phyloP scores from a whole-genome alignment of 75 land plant genomes.

The Pseudotsuga menziesii region DNA sequence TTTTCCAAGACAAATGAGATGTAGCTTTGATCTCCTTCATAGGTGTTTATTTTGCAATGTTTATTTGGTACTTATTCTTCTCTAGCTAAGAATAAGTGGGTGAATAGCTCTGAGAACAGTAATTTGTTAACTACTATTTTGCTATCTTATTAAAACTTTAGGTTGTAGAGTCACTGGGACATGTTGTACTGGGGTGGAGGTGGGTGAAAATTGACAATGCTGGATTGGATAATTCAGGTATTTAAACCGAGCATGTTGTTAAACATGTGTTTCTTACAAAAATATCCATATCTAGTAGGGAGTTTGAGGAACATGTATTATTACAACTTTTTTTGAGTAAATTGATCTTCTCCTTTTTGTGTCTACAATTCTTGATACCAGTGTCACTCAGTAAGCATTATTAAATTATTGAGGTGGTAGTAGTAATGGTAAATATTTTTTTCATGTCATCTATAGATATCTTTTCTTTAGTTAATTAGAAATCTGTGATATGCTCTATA shows the following conservation, averaged over 20 bases:
- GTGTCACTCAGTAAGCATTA: no score
- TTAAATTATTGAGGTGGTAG: neutral
- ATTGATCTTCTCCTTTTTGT: neutral
- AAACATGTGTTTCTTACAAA: constrained; percentile 90
- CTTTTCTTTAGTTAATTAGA: neutral
- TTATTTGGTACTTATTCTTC: neutral
- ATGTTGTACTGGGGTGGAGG: constrained; percentile 93
- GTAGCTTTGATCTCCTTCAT: neutral
- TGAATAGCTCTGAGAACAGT: neutral
- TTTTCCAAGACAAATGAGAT: neutral
- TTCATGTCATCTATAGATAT: neutral
- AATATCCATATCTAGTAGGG: constrained; percentile 50
- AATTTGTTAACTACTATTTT: neutral
- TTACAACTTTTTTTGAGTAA: neutral
- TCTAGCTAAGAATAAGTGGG: neutral
- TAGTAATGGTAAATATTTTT: neutral
- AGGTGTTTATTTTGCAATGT: neutral
- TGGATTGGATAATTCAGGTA: constrained; percentile 82
- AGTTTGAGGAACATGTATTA: constrained; percentile 85
- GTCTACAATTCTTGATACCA: no score
- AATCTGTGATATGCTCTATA: constrained; percentile 18
- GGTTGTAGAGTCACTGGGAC: constrained; percentile 98
- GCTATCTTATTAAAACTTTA: constrained; percentile 9
- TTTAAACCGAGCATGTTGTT: constrained; percentile 89
- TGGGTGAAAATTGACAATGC: constrained; percentile 77